These are phyloP conservation scores for Limnomonas spitsbergensis DNA, from an alignment of 139 green algal genomes.

Conservation along the genomic window DNA sequence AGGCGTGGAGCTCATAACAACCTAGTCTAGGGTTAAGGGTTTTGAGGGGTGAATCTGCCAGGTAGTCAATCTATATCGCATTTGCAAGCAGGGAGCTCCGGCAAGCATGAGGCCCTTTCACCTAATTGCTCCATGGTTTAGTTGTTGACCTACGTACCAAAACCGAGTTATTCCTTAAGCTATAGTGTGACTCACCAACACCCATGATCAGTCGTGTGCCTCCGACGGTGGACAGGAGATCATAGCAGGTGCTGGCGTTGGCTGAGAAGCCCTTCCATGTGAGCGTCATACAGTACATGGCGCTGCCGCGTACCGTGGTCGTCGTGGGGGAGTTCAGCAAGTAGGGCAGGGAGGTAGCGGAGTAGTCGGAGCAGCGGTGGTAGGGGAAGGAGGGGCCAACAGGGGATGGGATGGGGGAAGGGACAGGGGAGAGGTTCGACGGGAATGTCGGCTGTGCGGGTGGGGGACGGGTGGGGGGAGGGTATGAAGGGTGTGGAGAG, in stretches of 20 bases:
- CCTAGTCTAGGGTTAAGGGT: no score
- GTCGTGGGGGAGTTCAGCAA: background rate
- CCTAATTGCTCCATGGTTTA: no score
- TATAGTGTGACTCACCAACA: background rate
- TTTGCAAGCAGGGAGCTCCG: no score
- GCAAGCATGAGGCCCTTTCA: no score
- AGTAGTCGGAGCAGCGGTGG: conserved; percentile 11
- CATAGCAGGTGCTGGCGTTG: conserved; percentile 6
- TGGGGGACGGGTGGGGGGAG: background rate
- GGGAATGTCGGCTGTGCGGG: background rate
- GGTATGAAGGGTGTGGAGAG: background rate
- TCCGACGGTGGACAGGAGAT: background rate
- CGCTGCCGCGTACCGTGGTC: background rate
- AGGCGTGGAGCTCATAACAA: no score
- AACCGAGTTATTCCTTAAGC: no score
- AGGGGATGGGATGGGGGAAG: background rate
- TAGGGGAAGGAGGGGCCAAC: background rate
- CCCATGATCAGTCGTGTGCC: background rate
- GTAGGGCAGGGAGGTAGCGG: background rate
- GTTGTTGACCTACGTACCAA: no score
- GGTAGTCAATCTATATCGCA: no score
- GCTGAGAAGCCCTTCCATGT: background rate
- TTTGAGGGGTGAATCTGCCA: no score
- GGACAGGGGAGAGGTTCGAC: background rate
- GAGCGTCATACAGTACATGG: conserved; percentile 2